phyloP scores from a whole-genome alignment of 495 filamentous ascomycete species.

The Daldinia bambusicola region DNA sequence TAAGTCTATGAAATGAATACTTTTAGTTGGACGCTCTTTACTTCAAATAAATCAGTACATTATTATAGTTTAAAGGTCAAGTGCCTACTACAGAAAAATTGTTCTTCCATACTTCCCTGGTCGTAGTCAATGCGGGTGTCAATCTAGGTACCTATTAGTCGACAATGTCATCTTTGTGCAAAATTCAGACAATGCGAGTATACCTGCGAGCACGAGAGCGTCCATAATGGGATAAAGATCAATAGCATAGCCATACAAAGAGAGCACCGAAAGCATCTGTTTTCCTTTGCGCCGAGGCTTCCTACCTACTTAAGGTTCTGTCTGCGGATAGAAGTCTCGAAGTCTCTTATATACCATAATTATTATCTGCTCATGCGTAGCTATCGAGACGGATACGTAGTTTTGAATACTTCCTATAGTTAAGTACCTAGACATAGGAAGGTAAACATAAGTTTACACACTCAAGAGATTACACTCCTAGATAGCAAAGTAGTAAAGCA shows the following conservation, averaged over 20 bases:
- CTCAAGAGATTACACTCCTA: neutral
- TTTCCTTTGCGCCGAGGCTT: neutral
- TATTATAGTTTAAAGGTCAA: no score
- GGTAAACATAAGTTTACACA: neutral
- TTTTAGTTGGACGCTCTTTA: no score
- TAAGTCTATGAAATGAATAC: no score
- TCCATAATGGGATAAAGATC: slow-evolving; percentile 4
- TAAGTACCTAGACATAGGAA: neutral
- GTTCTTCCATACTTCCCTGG: no score
- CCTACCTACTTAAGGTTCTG: neutral
- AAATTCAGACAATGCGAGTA: neutral
- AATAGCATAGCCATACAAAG: neutral
- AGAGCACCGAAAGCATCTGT: slow-evolving; percentile 10
- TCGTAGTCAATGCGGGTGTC: no score
- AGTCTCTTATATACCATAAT: slow-evolving; percentile 6
- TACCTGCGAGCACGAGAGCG: neutral
- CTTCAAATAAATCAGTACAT: no score
- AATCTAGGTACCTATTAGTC: neutral
- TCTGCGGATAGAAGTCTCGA: neutral
- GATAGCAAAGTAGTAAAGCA: neutral
- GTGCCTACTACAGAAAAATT: no score
- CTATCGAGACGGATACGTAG: neutral
- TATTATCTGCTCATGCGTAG: neutral
- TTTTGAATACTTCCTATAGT: neutral
- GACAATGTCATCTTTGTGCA: slow-evolving; percentile 6